Percentiles rank a stretch among this genome's conserved stretches.
Conservation (phyloP, 1,284 basidiomycete genomes). For the Takashimella tepidaria region DNA sequence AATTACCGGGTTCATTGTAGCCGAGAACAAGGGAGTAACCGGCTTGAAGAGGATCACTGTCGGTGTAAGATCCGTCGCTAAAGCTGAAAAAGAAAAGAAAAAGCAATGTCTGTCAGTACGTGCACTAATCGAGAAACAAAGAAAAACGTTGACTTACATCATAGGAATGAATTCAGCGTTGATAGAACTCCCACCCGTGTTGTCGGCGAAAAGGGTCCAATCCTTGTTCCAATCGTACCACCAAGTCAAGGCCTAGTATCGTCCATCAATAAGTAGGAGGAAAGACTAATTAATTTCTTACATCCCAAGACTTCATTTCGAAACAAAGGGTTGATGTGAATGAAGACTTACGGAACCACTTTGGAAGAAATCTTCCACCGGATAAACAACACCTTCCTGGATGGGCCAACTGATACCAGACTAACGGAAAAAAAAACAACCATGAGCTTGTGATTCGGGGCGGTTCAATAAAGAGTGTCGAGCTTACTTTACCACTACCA, state of each 20-base stretch:
- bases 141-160: constrained; percentile 14
- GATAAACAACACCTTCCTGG: constrained; percentile 18
- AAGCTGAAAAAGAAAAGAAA: too few species aligned
- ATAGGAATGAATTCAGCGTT: constrained; percentile 25
- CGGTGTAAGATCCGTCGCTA: constrained; percentile 10
- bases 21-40: constrained; percentile 25
- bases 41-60: constrained; percentile 12
- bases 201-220: constrained; percentile 15
- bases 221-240: constrained; percentile 34
- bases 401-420: constrained; percentile 25
- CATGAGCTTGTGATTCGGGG: background rate
- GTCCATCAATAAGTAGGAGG: too few species aligned
- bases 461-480: too few species aligned
- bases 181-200: constrained; percentile 4
- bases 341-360: constrained; percentile 16
- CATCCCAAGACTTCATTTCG: too few species aligned
- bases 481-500: background rate
- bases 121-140: background rate
- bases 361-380: constrained; percentile 22
- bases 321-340: background rate
- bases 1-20: constrained; percentile 30
- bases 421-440: constrained; percentile 2
- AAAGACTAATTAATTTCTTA: too few species aligned
- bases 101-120: constrained; percentile 3
- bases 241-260: constrained; percentile 19